Evolutionary conservation across 306 rosid genomes (phyloP), one percentile per base, ranked within the genome.

Genomic region (Quercus ilex): DNA sequence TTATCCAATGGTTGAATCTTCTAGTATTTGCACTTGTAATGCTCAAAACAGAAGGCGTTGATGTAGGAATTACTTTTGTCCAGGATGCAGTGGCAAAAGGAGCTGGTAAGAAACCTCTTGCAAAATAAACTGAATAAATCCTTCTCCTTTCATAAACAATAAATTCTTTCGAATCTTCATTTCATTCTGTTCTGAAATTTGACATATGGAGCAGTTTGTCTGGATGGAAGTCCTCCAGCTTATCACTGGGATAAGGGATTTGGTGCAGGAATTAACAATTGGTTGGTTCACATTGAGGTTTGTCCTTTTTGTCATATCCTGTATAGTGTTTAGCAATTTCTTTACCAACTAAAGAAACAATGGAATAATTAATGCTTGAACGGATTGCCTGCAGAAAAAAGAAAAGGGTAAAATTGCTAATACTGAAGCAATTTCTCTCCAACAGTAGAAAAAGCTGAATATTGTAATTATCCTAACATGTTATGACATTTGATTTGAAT

Each of bases 201-300:
- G 51, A 80, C 73, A 53, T 75, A 9, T 74, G 69, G 20, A 76
- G 82, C 92, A 95, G 98, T 95, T 83, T 95, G 99, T 85, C 88
- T 95, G 90, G 99, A 95, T 77, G 99, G 99, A 55, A 92, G 94
- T 75, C 92, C 98, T 19, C 92, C 99, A 60, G 99, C 99, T 85
- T 95, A 95, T 80, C 99, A 95, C 84, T 83, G 84, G 73, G 89
- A 88, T 43, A 84, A 73, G 69, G 99, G 99, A 67, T 78, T 65
- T 81, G 98, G 98, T 73, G 46, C 91, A n/a, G 99, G 99, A 69
- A 69, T 87, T 69, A 84, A 95, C 81, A 92, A 74, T 83, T 95
- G 98, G 99, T 83, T 92, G 79, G 83, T 95, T 83, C 88, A 83
- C 59, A 52, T 95, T 53, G 99, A 95, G 99, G 99, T 94, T 74